Base-by-base conservation (phyloP, 805 yeast genomes). In the Myxozyma mucilagina region DNA sequence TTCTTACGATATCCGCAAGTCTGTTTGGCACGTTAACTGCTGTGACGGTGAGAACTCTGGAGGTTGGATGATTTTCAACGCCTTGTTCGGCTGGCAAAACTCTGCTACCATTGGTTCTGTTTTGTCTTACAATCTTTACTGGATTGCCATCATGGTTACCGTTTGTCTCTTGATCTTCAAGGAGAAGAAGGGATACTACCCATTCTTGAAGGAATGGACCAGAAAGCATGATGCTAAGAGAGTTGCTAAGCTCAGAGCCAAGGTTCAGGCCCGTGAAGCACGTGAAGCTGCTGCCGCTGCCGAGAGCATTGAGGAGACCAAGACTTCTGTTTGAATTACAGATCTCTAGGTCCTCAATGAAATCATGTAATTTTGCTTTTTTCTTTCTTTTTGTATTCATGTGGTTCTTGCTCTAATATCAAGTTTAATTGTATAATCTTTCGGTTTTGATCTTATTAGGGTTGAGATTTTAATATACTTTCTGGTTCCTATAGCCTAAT, bases 41-140 rank as follows among this genome's bases (percentile, higher is more conserved):
- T 93, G 98, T 79, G 91, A 91, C 76, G 97, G 97, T 51, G 92
- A 87, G 75, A 47, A 24, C 31, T 79, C 81, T 61, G 85, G 87
- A 68, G 97, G 97, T 79, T 93, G 97, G 98, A 97, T 91, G 82
- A 86, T 93, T 62, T 93, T 93, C 82, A 91, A 93, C 72, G 89
- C 97, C 18, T 75, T 93, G 59, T 79, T 93, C 66, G 99, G 68
- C 31, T 93, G 99, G 99, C 97, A 92, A 79, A 93, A 93, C 77
- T 84, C 96, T 55, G 98, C 97, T 61, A 90, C 96, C 67, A 83
- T 89, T 73, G 97, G 97, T 59, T 89, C 97, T 2, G 92, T 93
- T 63, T 77, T 93, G 57, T 83, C 92, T 53, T 93, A 93, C 80
- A 90, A 90, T 78, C 67, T 87, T 64, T 93, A 93, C 80, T 93